Base-by-base conservation (phyloP, 768 basidiomycete genomes). In the Dioszegia aurantiaca region DNA sequence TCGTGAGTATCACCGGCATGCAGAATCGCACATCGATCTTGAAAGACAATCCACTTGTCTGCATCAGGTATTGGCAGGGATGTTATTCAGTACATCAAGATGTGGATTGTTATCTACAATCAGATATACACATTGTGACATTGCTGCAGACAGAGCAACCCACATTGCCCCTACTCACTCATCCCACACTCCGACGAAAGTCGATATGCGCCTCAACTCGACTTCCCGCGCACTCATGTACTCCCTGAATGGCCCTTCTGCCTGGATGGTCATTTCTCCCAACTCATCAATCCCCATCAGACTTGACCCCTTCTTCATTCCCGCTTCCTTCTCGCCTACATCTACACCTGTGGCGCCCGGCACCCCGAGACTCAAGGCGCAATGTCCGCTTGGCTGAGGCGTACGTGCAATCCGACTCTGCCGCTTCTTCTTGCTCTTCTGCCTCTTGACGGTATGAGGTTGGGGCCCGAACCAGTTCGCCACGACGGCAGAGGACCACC, bases 381-480 rank as follows among this genome's bases (percentile, higher is more conserved):
- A 14, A 33, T 33, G 6, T 33, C 33, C 33, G 6, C 33, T 14
- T n/a, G n/a, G n/a, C n/a, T n/a, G n/a, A n/a, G n/a, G n/a, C n/a
- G n/a, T n/a, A n/a, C n/a, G n/a, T n/a, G n/a, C n/a, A n/a, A n/a
- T n/a, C n/a, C 21, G 4, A 19, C 28, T 30, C 21, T 5, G 23
- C 46, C 46, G 27, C 24, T 17, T 8, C 26, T 24, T 9, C 8
- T 8, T n/a, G 16, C 30, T 8, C 12, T 30, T 17, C n/a, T 28
- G 46, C 48, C 31, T 26, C 23, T 6, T 44, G 43, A 44, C n/a
- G 43, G 43, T 44, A 47, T 52, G 21, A 6, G 66, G 69, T 55
- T 51, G 30, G 11, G 69, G 69, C 2, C 69, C 69, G 31, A 60
- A 71, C 69, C 69, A 71, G 14, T 62, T 55, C 26, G 60, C 67